A percentile compares a stretch with the other conserved stretches of the same genome.
These are phyloP conservation scores for Chimonanthus praecox DNA, from an alignment of 164 flowering plant genomes.

Conservation along the genomic window DNA sequence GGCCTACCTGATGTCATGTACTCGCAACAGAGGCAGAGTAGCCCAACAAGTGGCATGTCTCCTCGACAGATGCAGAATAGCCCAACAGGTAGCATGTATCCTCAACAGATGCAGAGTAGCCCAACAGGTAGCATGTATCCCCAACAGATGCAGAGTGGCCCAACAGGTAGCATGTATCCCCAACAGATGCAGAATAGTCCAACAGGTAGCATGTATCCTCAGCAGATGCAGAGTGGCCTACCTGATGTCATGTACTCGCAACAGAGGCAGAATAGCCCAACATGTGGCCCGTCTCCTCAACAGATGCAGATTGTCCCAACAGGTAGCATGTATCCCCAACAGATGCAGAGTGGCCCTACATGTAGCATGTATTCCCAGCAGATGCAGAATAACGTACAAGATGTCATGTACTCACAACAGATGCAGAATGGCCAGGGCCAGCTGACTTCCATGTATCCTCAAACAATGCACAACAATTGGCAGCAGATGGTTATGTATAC, in stretches of 20 bases:
- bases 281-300: slow-evolving; percentile 30
- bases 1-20: too few relatives aligned
- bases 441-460: slow-evolving; percentile 42
- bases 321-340: slow-evolving; percentile 40
- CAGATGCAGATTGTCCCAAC: slow-evolving; percentile 27
- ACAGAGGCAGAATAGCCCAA: slow-evolving; percentile 27
- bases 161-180: slow-evolving; percentile 47
- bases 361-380: slow-evolving; percentile 38
- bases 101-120: slow-evolving; percentile 39
- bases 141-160: slow-evolving; percentile 39
- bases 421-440: slow-evolving; percentile 29
- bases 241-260: slow-evolving; percentile 26
- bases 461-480: slow-evolving; percentile 25
- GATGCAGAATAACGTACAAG: slow-evolving; percentile 37
- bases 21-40: too few relatives aligned
- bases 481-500: slow-evolving; percentile 41
- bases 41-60: slow-evolving; percentile 28
- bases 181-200: slow-evolving; percentile 40
- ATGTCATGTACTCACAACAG: slow-evolving; percentile 51
- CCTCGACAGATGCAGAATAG: slow-evolving; percentile 31
- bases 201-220: slow-evolving; percentile 42
- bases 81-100: slow-evolving; percentile 38
- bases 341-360: slow-evolving; percentile 26
- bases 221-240: slow-evolving; percentile 54
- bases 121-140: slow-evolving; percentile 33